phyloP scores from a whole-genome alignment of 495 filamentous ascomycete genomes.

The Aspergillus ellipticus region DNA sequence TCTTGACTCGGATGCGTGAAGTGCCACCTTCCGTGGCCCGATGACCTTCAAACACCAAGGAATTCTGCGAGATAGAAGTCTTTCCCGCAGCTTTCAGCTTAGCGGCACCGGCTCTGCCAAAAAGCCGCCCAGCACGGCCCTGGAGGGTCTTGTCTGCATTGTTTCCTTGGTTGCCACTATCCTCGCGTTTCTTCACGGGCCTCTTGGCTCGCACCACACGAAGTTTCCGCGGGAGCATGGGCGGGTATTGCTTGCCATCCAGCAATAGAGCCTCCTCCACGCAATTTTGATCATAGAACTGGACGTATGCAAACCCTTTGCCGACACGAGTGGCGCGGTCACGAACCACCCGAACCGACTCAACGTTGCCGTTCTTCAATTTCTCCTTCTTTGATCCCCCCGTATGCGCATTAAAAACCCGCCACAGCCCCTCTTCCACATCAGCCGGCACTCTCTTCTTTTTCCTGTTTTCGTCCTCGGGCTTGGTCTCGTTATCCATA shows the following conservation, averaged over 20 bases:
- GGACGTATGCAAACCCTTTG: slow-evolving; percentile 97
- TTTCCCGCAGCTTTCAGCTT: slow-evolving; percentile 50
- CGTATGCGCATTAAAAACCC: slow-evolving; percentile 60
- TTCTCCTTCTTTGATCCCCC: slow-evolving; percentile 41
- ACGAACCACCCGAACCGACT: slow-evolving; percentile 90
- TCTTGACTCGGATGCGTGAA: slow-evolving; percentile 56
- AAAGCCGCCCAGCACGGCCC: slow-evolving; percentile 76
- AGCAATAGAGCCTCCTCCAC: slow-evolving; percentile 85
- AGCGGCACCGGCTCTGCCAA: slow-evolving; percentile 73
- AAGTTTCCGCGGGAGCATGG: slow-evolving; percentile 81
- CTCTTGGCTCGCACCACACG: slow-evolving; percentile 83
- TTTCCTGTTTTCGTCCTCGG: slow-evolving; percentile 51
- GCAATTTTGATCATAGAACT: slow-evolving; percentile 83
- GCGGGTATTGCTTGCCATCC: slow-evolving; percentile 87
- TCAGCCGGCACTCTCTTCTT: slow-evolving; percentile 76
- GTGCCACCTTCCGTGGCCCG: slow-evolving; percentile 67
- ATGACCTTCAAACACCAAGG: slow-evolving; percentile 85
- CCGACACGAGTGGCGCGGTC: slow-evolving; percentile 87
- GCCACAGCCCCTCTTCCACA: slow-evolving; percentile 94
- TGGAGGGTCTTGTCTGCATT: slow-evolving; percentile 66
- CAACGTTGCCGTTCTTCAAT: slow-evolving; percentile 65
- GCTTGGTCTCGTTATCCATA: slow-evolving; percentile 72
- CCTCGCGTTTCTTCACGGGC: slow-evolving; percentile 61
- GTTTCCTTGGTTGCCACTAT: slow-evolving; percentile 38
- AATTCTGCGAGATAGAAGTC: slow-evolving; percentile 43